Evolutionary conservation across 805 yeast species (phyloP), one percentile per base, ranked within the genome.

Genomic region (Metschnikowia noctiluminum): DNA sequence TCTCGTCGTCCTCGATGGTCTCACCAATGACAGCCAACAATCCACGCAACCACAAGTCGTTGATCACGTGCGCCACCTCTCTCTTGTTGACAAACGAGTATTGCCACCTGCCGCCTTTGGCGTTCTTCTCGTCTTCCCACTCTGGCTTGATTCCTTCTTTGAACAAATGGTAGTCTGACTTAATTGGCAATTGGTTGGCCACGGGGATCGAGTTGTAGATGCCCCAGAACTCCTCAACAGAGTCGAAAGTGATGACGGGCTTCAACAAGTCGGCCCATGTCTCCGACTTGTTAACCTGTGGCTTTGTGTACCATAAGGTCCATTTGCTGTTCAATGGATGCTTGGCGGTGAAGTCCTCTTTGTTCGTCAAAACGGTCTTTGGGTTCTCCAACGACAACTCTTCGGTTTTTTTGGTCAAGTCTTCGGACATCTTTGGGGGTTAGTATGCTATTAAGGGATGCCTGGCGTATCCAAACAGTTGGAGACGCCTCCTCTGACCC

Each of bases 181-280:
- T 88, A 62, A 85, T 65, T 60, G 98, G 98, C 65, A 94, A 79
- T 65, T 90, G 96, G 54, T 82, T 81, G 44, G 96, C 96, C 61
- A 82, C 83, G 58, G 98, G 98, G 60, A 94, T 85, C 38, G 95
- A 87, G 71, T 94, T 91, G 77, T 82, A 87, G 57, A 92, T 86
- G 27, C 98, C 99, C 99, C 99, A 94, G 76, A 94, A 94, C 70
- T 92, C 97, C 76, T 94, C 99, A 45, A 94, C 98, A n/a, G 96
- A 83, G 47, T 84, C 80, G 62, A 94, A 89, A 26, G 95, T 82
- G 59, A 90, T 92, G 44, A 94, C 95, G 49, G 96, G 95, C 74
- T 90, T 90, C 64, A 94, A 79, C 57, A 90, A 79, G 63, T 91
- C 96, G 47, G 89, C 80, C 98, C 98, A 92, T 62, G 89, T 82